A percentile compares a stretch with the other conserved stretches of the same genome.
These are phyloP conservation scores for Lipomyces starkeyi DNA, from an alignment of 805 yeast species.

Conservation along the genomic window DNA sequence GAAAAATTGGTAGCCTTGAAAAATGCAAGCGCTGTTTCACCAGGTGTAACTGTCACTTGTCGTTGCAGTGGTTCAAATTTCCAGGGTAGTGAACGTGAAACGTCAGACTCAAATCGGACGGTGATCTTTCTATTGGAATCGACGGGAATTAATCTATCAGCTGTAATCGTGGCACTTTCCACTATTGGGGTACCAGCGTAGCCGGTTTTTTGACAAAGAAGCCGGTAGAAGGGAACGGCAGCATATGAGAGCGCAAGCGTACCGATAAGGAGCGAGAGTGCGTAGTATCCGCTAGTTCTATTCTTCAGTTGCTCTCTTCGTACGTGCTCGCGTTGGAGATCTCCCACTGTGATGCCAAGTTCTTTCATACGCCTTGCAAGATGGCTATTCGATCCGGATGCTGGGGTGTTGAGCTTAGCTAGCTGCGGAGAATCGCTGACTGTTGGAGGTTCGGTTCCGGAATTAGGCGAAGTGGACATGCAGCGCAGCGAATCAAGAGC, in stretches of 20 bases:
- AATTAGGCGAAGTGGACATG: not conserved
- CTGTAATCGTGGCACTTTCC: slow-evolving; percentile 76
- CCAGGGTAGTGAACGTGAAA: slow-evolving; percentile 92
- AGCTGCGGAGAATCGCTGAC: not conserved
- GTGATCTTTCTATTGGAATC: slow-evolving; percentile 80
- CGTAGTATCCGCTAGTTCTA: slow-evolving; percentile 66
- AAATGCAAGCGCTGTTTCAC: slow-evolving; percentile 96
- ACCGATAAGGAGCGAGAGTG: slow-evolving; percentile 68
- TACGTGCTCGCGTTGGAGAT: slow-evolving; percentile 27
- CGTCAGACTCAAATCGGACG: slow-evolving; percentile 89
- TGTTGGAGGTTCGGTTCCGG: not conserved
- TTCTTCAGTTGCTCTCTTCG: slow-evolving; percentile 49
- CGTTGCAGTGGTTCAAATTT: slow-evolving; percentile 91
- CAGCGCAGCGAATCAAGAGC: not conserved
- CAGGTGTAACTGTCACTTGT: slow-evolving; percentile 91
- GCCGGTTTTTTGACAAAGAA: slow-evolving; percentile 92
- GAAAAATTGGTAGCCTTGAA: slow-evolving; percentile 88
- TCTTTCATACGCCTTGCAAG: slow-evolving; percentile 19
- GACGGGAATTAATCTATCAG: slow-evolving; percentile 86
- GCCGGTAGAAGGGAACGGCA: slow-evolving; percentile 91
- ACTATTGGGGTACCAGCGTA: slow-evolving; percentile 96
- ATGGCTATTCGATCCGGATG: not conserved
- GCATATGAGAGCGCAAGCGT: slow-evolving; percentile 83
- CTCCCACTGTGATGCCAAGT: slow-evolving; percentile 30
- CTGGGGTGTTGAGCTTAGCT: not conserved